Base-by-base conservation (phyloP, 345 rosid genomes). In the Lumnitzera littorea region DNA sequence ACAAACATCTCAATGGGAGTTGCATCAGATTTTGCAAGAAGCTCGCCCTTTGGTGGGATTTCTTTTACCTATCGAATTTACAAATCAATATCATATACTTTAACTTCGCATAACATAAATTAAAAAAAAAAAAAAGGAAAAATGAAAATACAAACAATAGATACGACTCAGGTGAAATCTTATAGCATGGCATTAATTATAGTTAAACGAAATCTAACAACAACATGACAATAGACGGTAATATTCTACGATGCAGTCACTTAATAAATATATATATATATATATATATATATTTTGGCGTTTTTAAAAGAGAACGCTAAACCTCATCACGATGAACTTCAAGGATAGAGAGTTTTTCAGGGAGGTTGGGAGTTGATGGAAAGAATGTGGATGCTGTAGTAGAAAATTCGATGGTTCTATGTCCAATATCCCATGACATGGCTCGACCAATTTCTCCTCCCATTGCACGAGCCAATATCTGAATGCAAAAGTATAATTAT, bases 261-360 rank as follows among this genome's bases (percentile, higher is more conserved):
- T 20, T 20, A 20, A 20, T 20, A 20, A 0, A 20, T 20, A 20
- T 20, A 20, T 20, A 20, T 20, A 20, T 20, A 20, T 20, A 20
- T 20, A 20, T 20, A 0, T 20, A 20, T 20, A 0, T 20, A 20
- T 20, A 0, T 20, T 0, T 13, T 49, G 5, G 11, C 3, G 51
- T 3, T 49, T 49, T 13, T 49, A 16, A 4, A 13, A 49, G 4
- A 3, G 24, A 11, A 11, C 0, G 3, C 23, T 20, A 52, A 4
- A 53, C 56, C 56, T 53, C 56, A 23, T 53, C 56, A 17, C 25
- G 56, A 24, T 53, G 56, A 14, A 24, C 23, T 14, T 53, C 56
- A 53, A 17, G 23, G 56, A 24, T 53, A 23, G 56, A 16, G 24
- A 53, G 29, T 53, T 53, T 53, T 24, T 53, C 25, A 1, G 13